Base-by-base conservation (phyloP, 129 eudicot species). In the Helichrysum umbraculigerum region DNA sequence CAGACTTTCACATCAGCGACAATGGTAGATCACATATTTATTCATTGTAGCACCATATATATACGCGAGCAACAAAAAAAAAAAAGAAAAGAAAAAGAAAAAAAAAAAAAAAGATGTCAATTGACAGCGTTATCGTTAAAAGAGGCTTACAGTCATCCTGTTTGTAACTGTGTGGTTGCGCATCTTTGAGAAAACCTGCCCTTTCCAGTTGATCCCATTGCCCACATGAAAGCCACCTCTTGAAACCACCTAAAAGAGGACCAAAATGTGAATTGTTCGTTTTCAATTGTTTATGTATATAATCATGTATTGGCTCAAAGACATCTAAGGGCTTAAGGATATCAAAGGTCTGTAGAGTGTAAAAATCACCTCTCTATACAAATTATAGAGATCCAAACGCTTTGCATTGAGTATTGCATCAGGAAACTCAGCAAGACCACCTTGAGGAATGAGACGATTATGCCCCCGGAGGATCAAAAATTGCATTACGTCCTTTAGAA, bases 201-300 rank as follows among this genome's bases (percentile, higher is more conserved):
- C 99, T 91, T 94, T 94, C 99, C 99, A 94, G 70, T 94, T 94
- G 77, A 94, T 94, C 69, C 99, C 99, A 73, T 94, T 94, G 72
- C 99, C 99, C 76, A 94, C 99, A 83, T 94, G 96, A 83, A 94
- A 94, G 5, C 99, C 99, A 7, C 99, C 99, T 83, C 99, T 88
- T 68, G 99, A 91, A 72, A 94, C 99, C 77, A 94, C 99, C 99
- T 94, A 79, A 44, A 56, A 66, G 52, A 67, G 54, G 25, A 12
- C 69, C 35, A 76, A 78, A 84, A 21, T 54, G 71, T 64, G 52
- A 76, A 66, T 68, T 16, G 20, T 0, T 7, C 11, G 58, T 47
- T 59, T 39, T 69, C 47, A 14, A 30, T 15, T 41, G 42, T 37
- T 37, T 7, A 12, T 25, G 28, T 25, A 25, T 25, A 25, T 1